A percentile compares a stretch with the other conserved stretches of the same genome.
Conservation (phyloP, 495 filamentous ascomycete genomes). For the Penicillium egyptiacum region DNA sequence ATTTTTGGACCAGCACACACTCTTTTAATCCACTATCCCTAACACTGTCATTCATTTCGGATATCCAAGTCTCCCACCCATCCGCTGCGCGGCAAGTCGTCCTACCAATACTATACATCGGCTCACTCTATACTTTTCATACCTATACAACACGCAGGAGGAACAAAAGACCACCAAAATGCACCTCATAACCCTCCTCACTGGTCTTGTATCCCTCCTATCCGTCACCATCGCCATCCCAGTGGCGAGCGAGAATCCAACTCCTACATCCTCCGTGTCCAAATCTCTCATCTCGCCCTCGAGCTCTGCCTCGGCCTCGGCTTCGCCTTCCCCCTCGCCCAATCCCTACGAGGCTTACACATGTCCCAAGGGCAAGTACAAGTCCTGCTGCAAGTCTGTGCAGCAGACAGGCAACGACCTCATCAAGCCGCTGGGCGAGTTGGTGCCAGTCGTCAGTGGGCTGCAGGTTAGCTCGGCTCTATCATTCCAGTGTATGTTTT, state of each 20-base stretch:
- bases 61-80: background rate
- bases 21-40: background rate
- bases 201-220: conserved; percentile 13
- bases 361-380: conserved; percentile 25
- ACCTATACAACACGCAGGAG: background rate
- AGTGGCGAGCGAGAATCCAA: conserved; percentile 8
- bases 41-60: background rate
- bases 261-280: conserved; percentile 9
- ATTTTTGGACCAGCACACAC: background rate
- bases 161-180: conserved; percentile 12
- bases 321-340: background rate
- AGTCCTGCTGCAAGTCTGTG: conserved; percentile 37
- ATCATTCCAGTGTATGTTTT: conserved; percentile 35
- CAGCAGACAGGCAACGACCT: conserved; percentile 21
- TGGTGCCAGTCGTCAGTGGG: conserved; percentile 29
- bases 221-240: conserved; percentile 17
- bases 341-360: conserved; percentile 22
- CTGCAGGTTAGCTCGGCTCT: conserved; percentile 28
- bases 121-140: background rate
- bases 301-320: conserved; percentile 1
- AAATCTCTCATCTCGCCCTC: background rate
- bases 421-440: conserved; percentile 18
- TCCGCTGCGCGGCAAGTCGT: background rate
- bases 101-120: background rate
- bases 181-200: conserved; percentile 15